A percentile compares a stretch with the other conserved stretches of the same genome.
phyloP scores from a whole-genome alignment of 768 basidiomycete genomes.

The Kwoniella shandongensis region DNA sequence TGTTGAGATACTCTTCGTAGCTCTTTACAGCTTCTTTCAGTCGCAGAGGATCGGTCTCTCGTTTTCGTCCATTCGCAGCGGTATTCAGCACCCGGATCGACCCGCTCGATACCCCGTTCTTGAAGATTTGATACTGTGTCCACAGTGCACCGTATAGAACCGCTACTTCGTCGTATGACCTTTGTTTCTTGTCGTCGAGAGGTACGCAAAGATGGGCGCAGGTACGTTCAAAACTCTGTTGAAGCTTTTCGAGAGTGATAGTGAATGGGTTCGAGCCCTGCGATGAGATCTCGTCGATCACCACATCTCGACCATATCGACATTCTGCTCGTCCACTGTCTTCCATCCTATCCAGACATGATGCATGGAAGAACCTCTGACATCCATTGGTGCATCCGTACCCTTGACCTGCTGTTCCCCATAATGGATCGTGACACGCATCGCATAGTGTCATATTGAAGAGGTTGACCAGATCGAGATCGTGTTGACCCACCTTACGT shows the following conservation, averaged over 20 bases:
- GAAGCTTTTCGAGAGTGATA: constrained; percentile 9
- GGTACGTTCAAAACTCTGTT: constrained; percentile 7
- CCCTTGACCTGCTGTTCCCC: constrained; percentile 69
- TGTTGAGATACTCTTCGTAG: constrained; percentile 61
- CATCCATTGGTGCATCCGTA: constrained; percentile 64
- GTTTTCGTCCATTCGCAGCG: constrained; percentile 42
- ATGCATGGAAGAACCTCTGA: constrained; percentile 62
- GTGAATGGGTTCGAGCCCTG: constrained; percentile 23
- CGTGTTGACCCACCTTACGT: constrained; percentile 56
- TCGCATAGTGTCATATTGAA: constrained; percentile 74
- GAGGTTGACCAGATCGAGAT: constrained; percentile 63
- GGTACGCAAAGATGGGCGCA: background rate
- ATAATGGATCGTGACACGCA: constrained; percentile 67
- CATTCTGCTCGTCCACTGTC: constrained; percentile 25
- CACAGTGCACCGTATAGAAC: constrained; percentile 64
- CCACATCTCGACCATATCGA: constrained; percentile 52
- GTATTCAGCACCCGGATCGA: constrained; percentile 55
- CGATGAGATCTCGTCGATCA: constrained; percentile 28
- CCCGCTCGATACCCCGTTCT: constrained; percentile 66
- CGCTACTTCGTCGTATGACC: constrained; percentile 69
- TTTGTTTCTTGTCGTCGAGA: constrained; percentile 57
- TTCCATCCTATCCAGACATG: constrained; percentile 54
- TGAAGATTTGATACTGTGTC: constrained; percentile 67
- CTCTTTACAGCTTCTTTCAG: constrained; percentile 61
- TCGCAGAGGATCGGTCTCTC: constrained; percentile 60